These are phyloP conservation scores for Crithidia sp. DNA, from an alignment of 208 protist species.

Conservation along the genomic window DNA sequence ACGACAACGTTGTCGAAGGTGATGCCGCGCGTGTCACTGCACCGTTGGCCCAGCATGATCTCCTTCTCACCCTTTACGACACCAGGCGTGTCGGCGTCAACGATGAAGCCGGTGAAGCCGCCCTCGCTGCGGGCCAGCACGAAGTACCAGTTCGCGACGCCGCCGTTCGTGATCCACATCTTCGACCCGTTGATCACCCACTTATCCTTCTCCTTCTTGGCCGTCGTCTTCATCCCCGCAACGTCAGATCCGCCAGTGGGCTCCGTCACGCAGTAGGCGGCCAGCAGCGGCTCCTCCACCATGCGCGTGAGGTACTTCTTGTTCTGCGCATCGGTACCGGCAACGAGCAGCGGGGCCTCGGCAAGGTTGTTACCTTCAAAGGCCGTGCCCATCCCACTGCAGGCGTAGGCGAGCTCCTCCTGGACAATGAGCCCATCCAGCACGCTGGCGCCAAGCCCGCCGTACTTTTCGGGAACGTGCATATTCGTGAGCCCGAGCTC, in stretches of 20 bases:
- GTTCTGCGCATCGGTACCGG: slow-evolving; percentile 84
- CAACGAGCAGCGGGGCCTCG: slow-evolving; percentile 85
- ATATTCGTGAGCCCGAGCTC: slow-evolving; percentile 87
- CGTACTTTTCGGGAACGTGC: slow-evolving; percentile 83
- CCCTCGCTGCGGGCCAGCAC: slow-evolving; percentile 77
- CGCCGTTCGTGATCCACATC: slow-evolving; percentile 96
- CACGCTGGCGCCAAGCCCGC: slow-evolving; percentile 69
- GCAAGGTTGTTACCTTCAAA: slow-evolving; percentile 86
- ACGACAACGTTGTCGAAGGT: slow-evolving; percentile 93
- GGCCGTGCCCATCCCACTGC: slow-evolving; percentile 86
- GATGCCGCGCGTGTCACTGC: slow-evolving; percentile 91
- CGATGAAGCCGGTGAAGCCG: slow-evolving; percentile 88
- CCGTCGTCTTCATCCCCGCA: slow-evolving; percentile 82
- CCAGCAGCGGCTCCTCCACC: slow-evolving; percentile 80
- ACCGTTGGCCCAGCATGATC: slow-evolving; percentile 93
- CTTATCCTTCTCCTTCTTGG: slow-evolving; percentile 85
- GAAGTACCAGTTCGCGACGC: slow-evolving; percentile 93
- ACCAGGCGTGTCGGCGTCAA: slow-evolving; percentile 88
- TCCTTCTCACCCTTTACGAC: slow-evolving; percentile 84
- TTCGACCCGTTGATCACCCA: slow-evolving; percentile 93
- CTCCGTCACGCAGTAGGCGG: slow-evolving; percentile 89
- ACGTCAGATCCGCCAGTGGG: slow-evolving; percentile 88
- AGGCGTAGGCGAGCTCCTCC: slow-evolving; percentile 90
- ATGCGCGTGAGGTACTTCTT: slow-evolving; percentile 90
- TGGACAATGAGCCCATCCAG: slow-evolving; percentile 82